A percentile compares a stretch with the other conserved stretches of the same genome.
Conservation (phyloP, 192 early-diverging fungal genomes). For the Coemansia sp. region DNA sequence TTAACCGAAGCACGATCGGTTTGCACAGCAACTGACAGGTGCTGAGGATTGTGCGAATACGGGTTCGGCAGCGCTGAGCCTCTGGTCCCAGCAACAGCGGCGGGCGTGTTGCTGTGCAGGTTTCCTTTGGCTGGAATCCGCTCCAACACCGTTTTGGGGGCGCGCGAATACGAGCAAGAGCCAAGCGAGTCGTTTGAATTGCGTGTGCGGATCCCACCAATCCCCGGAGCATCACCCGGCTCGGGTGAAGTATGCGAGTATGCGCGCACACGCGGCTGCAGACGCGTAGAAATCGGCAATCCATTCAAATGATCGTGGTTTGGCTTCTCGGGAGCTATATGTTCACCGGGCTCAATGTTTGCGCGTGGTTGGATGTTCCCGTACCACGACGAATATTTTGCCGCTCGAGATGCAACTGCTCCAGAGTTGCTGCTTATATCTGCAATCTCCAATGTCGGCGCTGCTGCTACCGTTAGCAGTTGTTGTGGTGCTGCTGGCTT, state of each 20-base stretch:
- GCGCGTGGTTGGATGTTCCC: slow-evolving; percentile 3
- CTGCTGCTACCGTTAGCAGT: background rate
- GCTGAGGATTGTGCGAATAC: slow-evolving; percentile 22
- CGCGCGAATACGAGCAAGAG: slow-evolving; percentile 5
- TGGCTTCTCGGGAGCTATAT: background rate
- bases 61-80: slow-evolving; percentile 10
- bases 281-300: slow-evolving; percentile 29
- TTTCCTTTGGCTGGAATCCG: background rate
- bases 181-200: slow-evolving; percentile 23
- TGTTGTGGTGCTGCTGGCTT: background rate
- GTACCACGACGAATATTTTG: slow-evolving; percentile 27
- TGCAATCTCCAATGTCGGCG: background rate
- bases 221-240: background rate
- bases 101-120: background rate
- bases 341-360: background rate
- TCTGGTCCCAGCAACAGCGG: background rate
- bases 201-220: slow-evolving; percentile 8
- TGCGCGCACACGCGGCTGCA: slow-evolving; percentile 27
- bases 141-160: background rate
- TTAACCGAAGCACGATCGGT: slow-evolving; percentile 16
- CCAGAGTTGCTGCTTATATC: background rate
- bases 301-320: background rate
- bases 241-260: slow-evolving; percentile 1
- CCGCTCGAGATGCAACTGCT: background rate
- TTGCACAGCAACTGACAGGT: slow-evolving; percentile 34